Evolutionary conservation across 2,329 filamentous ascomycete species (phyloP), one percentile per base, ranked within the genome.

Genomic region (Fusarium coffeatum): DNA sequence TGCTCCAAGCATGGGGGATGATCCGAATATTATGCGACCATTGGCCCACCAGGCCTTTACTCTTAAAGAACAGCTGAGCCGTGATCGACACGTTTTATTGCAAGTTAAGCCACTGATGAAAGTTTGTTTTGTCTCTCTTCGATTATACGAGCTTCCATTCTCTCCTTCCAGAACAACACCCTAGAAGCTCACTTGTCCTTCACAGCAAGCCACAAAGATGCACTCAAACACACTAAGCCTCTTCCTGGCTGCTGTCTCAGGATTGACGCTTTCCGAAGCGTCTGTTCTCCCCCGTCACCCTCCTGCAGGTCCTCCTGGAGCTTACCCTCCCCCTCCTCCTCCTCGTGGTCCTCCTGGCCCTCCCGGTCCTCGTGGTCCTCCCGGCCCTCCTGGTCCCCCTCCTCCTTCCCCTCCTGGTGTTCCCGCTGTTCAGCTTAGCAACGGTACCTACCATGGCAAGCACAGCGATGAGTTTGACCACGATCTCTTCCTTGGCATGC

Each of bases 401-500:
- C 34, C 47, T 3, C 48, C 37, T 49, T 13, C 57, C 6, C 28
- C 59, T 32, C n/a, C 45, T 27, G 25, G 54, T 7, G 47, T 42
- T 13, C 66, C 62, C 53, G 27, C 56, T 43, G 67, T 34, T 12
- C 42, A 56, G 1, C 42, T 70, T 6, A 18, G 27, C n/a, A 69
- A 69, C 30, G 69, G 69, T 13, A 72, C 65, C 12, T 72, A 72
- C 50, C 57, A 69, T 34, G 69, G 69, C 12, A 46, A 34, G 34
- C 66, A 67, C 27, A 66, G 57, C 12, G 18, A 46, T 7, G 56
- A 45, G 12, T 72, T 59, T n/a, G 53, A 70, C 18, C 69, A 72
- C 30, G 69, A 72, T 25, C 37, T 57, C 40, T 72, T 72, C 30
- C 51, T 72, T 11, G 69, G 69, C 4, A 64, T 72, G 50, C 66